Percentiles rank a stretch among this genome's conserved stretches.
phyloP scores from a whole-genome alignment of 306 rosid species.

The Cucumis sativus region Cucumber_9930_V3 NC_026660.2:10483001-10483500 shows the following conservation, averaged over 20 bases:
- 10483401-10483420: neutral
- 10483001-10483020: too few relatives aligned
- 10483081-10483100: too few relatives aligned
- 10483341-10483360: neutral
- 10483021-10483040: too few relatives aligned
- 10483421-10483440: neutral
- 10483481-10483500: too few relatives aligned
- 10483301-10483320: neutral
- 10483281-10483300: neutral
- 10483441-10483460: neutral
- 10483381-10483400: conserved; percentile 3
- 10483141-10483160: neutral
- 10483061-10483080: too few relatives aligned
- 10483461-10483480: neutral
- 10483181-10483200: neutral
- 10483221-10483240: neutral
- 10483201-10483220: neutral
- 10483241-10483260: neutral
- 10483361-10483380: neutral
- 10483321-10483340: neutral
- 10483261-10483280: neutral
- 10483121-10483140: neutral
- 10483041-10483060: too few relatives aligned
- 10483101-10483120: too few relatives aligned
- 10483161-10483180: too few relatives aligned